A percentile compares a stretch with the other conserved stretches of the same genome.
These are phyloP conservation scores for Metschnikowia gelsemii DNA, from an alignment of 805 yeast genomes.

Conservation along the genomic window DNA sequence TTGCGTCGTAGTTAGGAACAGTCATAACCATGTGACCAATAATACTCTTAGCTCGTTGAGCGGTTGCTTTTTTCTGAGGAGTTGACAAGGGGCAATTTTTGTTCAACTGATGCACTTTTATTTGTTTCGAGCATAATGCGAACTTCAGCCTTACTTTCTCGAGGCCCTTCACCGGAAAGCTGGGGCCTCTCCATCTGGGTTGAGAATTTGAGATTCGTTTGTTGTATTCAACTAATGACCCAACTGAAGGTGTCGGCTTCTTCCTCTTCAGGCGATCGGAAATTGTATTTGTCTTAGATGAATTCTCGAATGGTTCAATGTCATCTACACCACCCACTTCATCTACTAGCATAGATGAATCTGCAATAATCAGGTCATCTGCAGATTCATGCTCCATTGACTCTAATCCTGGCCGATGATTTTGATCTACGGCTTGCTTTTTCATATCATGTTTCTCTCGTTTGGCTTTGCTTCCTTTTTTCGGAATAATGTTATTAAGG, in stretches of 20 bases:
- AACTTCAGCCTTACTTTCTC: slow-evolving; percentile 5
- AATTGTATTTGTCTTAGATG: background rate
- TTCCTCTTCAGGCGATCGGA: slow-evolving; percentile 15
- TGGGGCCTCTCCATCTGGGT: slow-evolving; percentile 14
- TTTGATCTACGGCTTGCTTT: slow-evolving; percentile 6
- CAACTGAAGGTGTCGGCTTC: slow-evolving; percentile 19
- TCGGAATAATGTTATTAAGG: slow-evolving; percentile 33
- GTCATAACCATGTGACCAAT: slow-evolving; percentile 31
- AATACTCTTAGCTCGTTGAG: slow-evolving; percentile 26
- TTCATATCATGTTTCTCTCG: slow-evolving; percentile 23
- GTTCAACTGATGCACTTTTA: slow-evolving; percentile 12
- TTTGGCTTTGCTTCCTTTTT: slow-evolving; percentile 32
- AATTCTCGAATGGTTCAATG: slow-evolving; percentile 10
- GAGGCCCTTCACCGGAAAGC: slow-evolving; percentile 28
- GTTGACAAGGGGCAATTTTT: slow-evolving; percentile 24
- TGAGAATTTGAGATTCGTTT: slow-evolving; percentile 9
- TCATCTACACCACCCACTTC: slow-evolving; percentile 24
- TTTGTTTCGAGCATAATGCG: slow-evolving; percentile 2
- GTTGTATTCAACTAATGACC: slow-evolving; percentile 16
- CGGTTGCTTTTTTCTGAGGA: slow-evolving; percentile 21
- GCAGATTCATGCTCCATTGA: slow-evolving; percentile 9
- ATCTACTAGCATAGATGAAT: slow-evolving; percentile 10
- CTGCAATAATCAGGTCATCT: slow-evolving; percentile 13
- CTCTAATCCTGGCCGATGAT: slow-evolving; percentile 2
- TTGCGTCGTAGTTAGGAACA: slow-evolving; percentile 28